Conservation (phyloP, 2,329 filamentous ascomycete species). For the Hortaea werneckii region DNA sequence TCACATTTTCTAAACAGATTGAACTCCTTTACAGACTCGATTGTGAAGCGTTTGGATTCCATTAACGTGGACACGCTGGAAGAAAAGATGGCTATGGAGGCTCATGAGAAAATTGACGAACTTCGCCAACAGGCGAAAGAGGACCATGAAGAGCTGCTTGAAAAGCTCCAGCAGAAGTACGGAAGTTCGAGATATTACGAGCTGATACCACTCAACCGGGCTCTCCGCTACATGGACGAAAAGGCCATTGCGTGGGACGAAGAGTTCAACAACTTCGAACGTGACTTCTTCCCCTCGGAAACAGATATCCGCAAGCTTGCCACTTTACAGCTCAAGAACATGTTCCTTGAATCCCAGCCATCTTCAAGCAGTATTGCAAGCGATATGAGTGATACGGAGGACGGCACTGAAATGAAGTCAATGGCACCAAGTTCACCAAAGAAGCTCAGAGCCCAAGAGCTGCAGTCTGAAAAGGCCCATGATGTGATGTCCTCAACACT, state of each 20-base stretch:
- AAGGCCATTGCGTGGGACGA: constrained; percentile 91
- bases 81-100: constrained; percentile 74
- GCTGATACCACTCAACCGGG: constrained; percentile 82
- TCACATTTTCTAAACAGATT: constrained; percentile 70
- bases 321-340: constrained; percentile 83
- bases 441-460: constrained; percentile 38
- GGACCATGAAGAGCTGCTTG: constrained; percentile 64
- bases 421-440: constrained; percentile 23
- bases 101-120: constrained; percentile 68
- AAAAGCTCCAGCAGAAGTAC: constrained; percentile 79
- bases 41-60: constrained; percentile 70
- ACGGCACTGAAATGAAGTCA: constrained; percentile 41
- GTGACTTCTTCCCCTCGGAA: constrained; percentile 84
- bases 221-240: constrained; percentile 82
- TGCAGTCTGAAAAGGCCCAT: constrained; percentile 48
- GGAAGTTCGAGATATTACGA: constrained; percentile 94
- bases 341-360: constrained; percentile 84
- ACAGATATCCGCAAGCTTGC: constrained; percentile 91
- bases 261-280: constrained; percentile 80
- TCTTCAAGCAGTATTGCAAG: constrained; percentile 21
- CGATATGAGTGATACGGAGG: constrained; percentile 46
- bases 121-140: constrained; percentile 72
- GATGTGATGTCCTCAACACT: constrained; percentile 56
- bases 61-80: constrained; percentile 88
- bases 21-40: constrained; percentile 76